phyloP scores from a whole-genome alignment of 805 yeast genomes.

The Barnettozyma sp. region DNA sequence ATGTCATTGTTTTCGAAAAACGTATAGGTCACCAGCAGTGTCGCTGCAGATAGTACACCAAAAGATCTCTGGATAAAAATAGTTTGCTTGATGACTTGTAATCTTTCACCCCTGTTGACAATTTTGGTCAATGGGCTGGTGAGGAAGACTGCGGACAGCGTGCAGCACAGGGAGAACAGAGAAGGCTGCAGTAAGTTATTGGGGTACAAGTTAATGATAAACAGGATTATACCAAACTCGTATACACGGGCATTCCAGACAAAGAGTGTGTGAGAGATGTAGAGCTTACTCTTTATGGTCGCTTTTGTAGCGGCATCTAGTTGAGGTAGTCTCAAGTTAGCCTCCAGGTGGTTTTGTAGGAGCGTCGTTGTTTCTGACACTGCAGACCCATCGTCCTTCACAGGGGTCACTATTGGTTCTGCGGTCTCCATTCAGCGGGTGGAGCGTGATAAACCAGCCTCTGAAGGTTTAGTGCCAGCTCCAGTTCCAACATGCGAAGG shows the following conservation, averaged over 20 bases:
- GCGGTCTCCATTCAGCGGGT: background rate
- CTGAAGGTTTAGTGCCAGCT: too few species aligned
- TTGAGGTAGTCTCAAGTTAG: background rate
- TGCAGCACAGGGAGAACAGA: constrained; percentile 28
- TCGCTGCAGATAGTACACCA: constrained; percentile 13
- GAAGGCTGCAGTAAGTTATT: constrained; percentile 31
- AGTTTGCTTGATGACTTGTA: constrained; percentile 28
- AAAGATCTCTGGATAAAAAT: constrained; percentile 24
- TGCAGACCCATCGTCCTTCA: too few species aligned
- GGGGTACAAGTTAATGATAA: constrained; percentile 30
- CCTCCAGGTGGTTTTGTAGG: background rate
- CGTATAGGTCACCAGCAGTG: constrained; percentile 10
- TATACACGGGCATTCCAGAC: constrained; percentile 36
- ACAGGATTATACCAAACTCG: constrained; percentile 32
- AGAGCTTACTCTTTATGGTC: constrained; percentile 12
- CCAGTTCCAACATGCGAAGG: too few species aligned
- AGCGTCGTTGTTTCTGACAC: background rate
- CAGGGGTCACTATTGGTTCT: too few species aligned
- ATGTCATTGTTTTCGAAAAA: constrained; percentile 9
- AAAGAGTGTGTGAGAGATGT: constrained; percentile 30
- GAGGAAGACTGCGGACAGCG: constrained; percentile 25
- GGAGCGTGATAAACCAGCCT: too few species aligned
- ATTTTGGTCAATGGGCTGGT: constrained; percentile 25
- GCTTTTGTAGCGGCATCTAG: background rate
- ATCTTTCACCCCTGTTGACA: constrained; percentile 26